A percentile compares a stretch with the other conserved stretches of the same genome.
phyloP scores from a whole-genome alignment of 1,139 yeast genomes.

The Geotrichum candidum region DNA sequence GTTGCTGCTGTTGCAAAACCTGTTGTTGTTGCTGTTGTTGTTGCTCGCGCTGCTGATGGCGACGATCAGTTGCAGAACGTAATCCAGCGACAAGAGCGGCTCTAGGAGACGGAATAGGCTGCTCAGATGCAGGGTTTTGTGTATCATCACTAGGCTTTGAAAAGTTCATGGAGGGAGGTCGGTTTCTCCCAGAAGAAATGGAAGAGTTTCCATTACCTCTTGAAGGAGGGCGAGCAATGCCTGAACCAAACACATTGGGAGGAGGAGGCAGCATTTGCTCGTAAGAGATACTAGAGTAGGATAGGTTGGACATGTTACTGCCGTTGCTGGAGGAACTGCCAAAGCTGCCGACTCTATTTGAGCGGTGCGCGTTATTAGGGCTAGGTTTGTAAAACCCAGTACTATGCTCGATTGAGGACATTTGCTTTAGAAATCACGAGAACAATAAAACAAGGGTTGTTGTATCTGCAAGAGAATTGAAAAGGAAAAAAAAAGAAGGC shows the following conservation, averaged over 20 bases:
- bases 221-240: slow-evolving; percentile 4
- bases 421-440: not conserved
- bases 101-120: slow-evolving; percentile 22
- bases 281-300: not conserved
- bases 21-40: slow-evolving; percentile 12
- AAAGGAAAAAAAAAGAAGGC: not conserved
- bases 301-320: not conserved
- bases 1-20: slow-evolving; percentile 15
- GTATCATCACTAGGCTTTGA: slow-evolving; percentile 1
- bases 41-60: slow-evolving; percentile 25
- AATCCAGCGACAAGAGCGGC: slow-evolving; percentile 33
- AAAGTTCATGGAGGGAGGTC: slow-evolving; percentile 10
- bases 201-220: not conserved
- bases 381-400: slow-evolving; percentile 2
- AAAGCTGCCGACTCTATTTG: slow-evolving; percentile 8
- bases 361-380: not conserved
- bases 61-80: slow-evolving; percentile 32
- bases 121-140: not conserved
- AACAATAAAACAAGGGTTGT: not conserved
- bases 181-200: not conserved
- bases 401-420: slow-evolving; percentile 7
- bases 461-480: not conserved
- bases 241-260: slow-evolving; percentile 6
- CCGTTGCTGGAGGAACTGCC: slow-evolving; percentile 4
- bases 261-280: slow-evolving; percentile 12